Evolutionary conservation across 2,329 filamentous ascomycete species (phyloP).

Genomic region (Hymenotorrendiella dingleyae): DNA sequence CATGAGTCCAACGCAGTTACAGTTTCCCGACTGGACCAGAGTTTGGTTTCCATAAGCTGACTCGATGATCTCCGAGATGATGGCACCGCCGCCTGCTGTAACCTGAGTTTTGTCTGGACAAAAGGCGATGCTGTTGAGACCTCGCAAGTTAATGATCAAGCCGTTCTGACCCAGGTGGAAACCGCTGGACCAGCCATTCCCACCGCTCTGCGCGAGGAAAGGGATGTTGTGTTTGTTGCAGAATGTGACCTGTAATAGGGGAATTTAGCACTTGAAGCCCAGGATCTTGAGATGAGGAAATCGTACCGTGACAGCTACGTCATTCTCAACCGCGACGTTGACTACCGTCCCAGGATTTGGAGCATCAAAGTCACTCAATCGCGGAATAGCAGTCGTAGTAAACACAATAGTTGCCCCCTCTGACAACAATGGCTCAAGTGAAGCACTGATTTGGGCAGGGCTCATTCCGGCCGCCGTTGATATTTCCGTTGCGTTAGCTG

Average conservation of each 20-base stretch:
- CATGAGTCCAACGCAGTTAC: slow-evolving; percentile 2
- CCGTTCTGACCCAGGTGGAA: slow-evolving; percentile 1
- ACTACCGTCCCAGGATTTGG: slow-evolving; percentile 1
- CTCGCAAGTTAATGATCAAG: not conserved
- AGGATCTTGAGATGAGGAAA: no score
- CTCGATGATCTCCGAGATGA: not conserved
- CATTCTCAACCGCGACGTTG: not conserved
- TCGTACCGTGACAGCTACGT: not conserved
- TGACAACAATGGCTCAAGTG: not conserved
- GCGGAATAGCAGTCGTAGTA: not conserved
- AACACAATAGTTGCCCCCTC: not conserved
- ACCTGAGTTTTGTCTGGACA: not conserved
- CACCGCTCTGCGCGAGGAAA: slow-evolving; percentile 10
- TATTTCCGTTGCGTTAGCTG: no score
- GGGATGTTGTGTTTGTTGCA: slow-evolving; percentile 3
- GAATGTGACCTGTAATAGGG: slow-evolving; percentile 5
- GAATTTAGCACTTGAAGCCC: not conserved
- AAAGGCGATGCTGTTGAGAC: slow-evolving; percentile 2
- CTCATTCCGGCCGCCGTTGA: no score
- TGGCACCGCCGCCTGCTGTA: slow-evolving; percentile 6
- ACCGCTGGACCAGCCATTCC: slow-evolving; percentile 3
- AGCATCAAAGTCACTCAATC: slow-evolving; percentile 2
- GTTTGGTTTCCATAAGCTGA: not conserved
- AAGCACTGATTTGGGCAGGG: not conserved
- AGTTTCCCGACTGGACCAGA: slow-evolving; percentile 6